Evolutionary conservation across 1,284 basidiomycete species (phyloP).

Genomic region (Tilletia caries): DNA sequence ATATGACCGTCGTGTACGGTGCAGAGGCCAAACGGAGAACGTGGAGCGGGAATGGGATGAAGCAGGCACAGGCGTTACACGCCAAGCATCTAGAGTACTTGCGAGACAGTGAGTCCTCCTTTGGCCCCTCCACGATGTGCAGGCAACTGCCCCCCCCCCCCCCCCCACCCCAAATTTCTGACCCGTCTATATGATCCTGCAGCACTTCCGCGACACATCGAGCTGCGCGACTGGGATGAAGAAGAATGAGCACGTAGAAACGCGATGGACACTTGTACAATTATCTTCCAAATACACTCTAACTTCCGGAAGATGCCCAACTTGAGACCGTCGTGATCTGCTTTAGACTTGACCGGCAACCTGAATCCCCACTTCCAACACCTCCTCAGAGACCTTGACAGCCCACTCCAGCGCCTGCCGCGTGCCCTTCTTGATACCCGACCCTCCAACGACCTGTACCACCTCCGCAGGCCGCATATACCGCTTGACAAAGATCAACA

Average conservation of each 20-base stretch:
- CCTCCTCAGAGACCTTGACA: constrained; percentile 14
- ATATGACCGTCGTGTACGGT: constrained; percentile 81
- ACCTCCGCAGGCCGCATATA: constrained; percentile 20
- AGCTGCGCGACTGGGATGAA: constrained; percentile 3
- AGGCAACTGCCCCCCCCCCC: no score
- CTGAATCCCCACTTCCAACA: constrained; percentile 22
- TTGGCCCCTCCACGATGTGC: background rate
- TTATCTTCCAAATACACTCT: background rate
- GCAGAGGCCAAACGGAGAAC: constrained; percentile 66
- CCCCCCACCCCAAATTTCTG: no score
- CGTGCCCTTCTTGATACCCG: constrained; percentile 8
- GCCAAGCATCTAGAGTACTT: constrained; percentile 86
- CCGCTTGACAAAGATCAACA: constrained; percentile 38
- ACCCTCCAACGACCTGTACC: constrained; percentile 16
- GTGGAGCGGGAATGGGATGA: constrained; percentile 81
- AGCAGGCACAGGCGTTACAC: constrained; percentile 76
- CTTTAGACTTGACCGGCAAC: constrained; percentile 4
- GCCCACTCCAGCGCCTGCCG: constrained; percentile 20
- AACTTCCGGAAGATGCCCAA: background rate
- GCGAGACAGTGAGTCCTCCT: constrained; percentile 59
- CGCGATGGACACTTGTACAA: background rate
- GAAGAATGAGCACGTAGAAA: background rate
- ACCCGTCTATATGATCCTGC: background rate
- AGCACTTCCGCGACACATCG: constrained; percentile 9
- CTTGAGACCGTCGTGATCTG: no score